Evolutionary conservation across 306 rosid species (phyloP).

Genomic region (Rubus parviflorus): DNA sequence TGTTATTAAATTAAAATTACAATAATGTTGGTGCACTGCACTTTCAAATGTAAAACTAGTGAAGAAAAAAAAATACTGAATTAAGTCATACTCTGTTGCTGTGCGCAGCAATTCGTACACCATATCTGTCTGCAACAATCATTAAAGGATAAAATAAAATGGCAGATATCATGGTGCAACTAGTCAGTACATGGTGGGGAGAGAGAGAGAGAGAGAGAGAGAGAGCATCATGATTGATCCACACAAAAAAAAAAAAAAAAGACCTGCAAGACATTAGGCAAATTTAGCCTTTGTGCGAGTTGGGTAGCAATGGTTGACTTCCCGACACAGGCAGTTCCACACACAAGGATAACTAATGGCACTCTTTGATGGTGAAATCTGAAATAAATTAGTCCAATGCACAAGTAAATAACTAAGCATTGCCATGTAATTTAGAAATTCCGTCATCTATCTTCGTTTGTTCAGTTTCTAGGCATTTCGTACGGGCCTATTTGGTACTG

Average conservation of each 20-base stretch:
- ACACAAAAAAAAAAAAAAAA: not conserved
- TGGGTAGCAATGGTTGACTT: constrained; percentile 97
- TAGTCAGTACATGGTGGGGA: not conserved
- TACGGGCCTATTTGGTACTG: too few species aligned
- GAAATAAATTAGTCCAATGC: constrained; percentile 10
- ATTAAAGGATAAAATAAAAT: constrained; percentile 25
- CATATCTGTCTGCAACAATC: constrained; percentile 82
- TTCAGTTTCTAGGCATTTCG: not conserved
- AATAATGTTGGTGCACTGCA: not conserved
- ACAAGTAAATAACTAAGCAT: constrained; percentile 13
- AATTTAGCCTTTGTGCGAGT: constrained; percentile 91
- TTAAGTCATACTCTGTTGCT: constrained; percentile 78
- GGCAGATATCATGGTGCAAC: constrained; percentile 30
- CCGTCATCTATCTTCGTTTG: not conserved
- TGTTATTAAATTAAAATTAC: not conserved
- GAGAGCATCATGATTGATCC: constrained; percentile 9
- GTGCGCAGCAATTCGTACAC: constrained; percentile 95
- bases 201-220: constrained; percentile 9
- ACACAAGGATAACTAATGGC: constrained; percentile 90
- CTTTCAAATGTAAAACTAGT: constrained; percentile 2
- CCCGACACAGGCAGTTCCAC: constrained; percentile 98
- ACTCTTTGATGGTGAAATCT: constrained; percentile 98
- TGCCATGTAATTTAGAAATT: constrained; percentile 5
- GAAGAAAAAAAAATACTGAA: constrained; percentile 12
- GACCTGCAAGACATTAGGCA: constrained; percentile 97